Percentiles rank a stretch among this genome's conserved stretches.
Conservation (phyloP, 345 rosid species). For the Pistacia integerrima region DNA sequence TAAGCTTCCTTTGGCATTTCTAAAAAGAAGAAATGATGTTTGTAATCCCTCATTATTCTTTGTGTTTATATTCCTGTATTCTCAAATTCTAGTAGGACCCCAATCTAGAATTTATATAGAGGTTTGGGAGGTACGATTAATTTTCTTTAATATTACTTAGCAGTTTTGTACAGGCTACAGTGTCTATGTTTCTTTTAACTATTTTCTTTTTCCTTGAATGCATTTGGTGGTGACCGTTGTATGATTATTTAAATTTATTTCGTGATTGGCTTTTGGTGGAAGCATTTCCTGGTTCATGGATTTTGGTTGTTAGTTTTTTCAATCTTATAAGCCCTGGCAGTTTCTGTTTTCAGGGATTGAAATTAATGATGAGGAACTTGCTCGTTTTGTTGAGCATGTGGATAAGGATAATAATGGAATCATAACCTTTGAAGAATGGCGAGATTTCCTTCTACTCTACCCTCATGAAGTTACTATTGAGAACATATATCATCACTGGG, state of each 20-base stretch:
- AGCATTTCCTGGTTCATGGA: neutral
- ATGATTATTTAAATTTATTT: neutral
- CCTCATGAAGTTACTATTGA: conserved; percentile 97
- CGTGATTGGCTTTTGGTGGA: conserved; percentile 18
- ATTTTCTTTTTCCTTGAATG: conserved; percentile 12
- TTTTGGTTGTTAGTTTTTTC: conserved; percentile 18
- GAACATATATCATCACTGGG: conserved; percentile 92
- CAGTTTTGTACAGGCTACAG: neutral
- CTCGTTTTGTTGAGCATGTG: conserved; percentile 90
- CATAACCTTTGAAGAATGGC: conserved; percentile 97
- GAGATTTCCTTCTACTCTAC: conserved; percentile 90
- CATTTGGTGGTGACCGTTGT: neutral
- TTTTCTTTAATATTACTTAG: neutral
- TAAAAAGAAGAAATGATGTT: neutral
- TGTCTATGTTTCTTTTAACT: neutral
- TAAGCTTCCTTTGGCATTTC: neutral
- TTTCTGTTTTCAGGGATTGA: conserved; percentile 69
- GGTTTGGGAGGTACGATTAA: neutral
- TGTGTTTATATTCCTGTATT: neutral
- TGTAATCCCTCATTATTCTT: conserved; percentile 9
- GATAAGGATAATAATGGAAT: conserved; percentile 96
- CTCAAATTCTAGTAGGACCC: neutral
- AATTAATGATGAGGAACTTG: conserved; percentile 85
- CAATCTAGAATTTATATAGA: neutral
- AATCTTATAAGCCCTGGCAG: conserved; percentile 46